A percentile compares a stretch with the other conserved stretches of the same genome.
These are phyloP conservation scores for Vaccinium darrowii DNA, from an alignment of 148 eudicot species.

Conservation along the genomic window DNA sequence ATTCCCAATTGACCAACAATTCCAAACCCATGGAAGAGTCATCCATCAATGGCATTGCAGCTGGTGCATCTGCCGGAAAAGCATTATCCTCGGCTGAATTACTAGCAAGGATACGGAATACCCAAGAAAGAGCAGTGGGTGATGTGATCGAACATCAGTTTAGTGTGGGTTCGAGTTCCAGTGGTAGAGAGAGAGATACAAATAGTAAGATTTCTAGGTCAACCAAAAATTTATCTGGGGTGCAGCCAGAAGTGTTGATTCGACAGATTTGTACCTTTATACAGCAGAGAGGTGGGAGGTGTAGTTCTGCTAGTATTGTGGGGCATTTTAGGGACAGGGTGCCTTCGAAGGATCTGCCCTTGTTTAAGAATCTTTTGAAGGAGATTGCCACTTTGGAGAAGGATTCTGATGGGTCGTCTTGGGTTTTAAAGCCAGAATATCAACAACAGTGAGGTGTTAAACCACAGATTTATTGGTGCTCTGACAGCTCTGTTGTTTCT, in stretches of 20 bases:
- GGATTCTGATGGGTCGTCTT: constrained; percentile 56
- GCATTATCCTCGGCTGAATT: constrained; percentile 82
- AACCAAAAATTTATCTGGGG: constrained; percentile 42
- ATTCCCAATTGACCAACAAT: constrained; percentile 45
- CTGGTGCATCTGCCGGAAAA: constrained; percentile 79
- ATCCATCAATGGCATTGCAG: constrained; percentile 41
- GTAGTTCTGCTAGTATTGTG: constrained; percentile 65
- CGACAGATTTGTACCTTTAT: constrained; percentile 86
- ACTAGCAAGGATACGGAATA: constrained; percentile 70
- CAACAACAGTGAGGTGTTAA: constrained; percentile 23
- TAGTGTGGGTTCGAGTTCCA: constrained; percentile 40
- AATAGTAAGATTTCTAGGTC: constrained; percentile 34
- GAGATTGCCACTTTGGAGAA: constrained; percentile 80
- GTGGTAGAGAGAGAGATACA: constrained; percentile 25
- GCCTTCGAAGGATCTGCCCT: constrained; percentile 75
- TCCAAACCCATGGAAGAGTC: constrained; percentile 33
- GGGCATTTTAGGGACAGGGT: constrained; percentile 76
- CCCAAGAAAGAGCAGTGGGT: constrained; percentile 61
- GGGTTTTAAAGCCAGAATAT: constrained; percentile 88
- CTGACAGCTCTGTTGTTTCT: neutral
- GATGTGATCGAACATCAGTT: constrained; percentile 88
- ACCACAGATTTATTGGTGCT: neutral
- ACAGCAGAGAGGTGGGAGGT: constrained; percentile 68
- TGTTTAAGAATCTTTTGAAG: constrained; percentile 90
- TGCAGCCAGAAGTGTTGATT: constrained; percentile 74